Evolutionary conservation across 1,284 basidiomycete species (phyloP).

Genomic region (Cutaneotrichosporon cyanovorans): DNA sequence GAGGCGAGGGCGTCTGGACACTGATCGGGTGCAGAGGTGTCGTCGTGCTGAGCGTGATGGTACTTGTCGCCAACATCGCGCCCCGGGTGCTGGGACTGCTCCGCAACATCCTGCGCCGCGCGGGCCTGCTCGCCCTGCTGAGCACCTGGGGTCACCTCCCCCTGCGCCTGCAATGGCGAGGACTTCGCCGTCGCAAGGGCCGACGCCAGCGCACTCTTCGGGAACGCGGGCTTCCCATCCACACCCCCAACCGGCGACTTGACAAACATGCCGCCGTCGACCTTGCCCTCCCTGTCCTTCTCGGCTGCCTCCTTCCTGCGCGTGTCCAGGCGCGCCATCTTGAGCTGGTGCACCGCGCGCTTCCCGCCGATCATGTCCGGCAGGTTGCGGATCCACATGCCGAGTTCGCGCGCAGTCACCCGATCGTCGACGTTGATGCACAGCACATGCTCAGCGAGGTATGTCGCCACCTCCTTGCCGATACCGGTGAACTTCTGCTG

Average conservation of each 20-base stretch:
- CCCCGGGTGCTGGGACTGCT: too few relatives aligned
- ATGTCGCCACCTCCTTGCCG: conserved; percentile 74
- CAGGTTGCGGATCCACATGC: conserved; percentile 73
- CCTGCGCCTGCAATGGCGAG: background rate
- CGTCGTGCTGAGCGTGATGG: too few relatives aligned
- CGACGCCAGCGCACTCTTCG: conserved; percentile 33
- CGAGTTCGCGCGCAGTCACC: conserved; percentile 74
- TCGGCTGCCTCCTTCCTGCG: conserved; percentile 16
- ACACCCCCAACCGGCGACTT: conserved; percentile 34
- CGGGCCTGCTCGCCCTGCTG: too few relatives aligned
- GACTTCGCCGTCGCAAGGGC: conserved; percentile 12
- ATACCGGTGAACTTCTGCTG: conserved; percentile 87
- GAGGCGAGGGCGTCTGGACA: too few relatives aligned
- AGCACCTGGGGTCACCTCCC: background rate
- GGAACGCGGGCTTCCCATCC: conserved; percentile 8
- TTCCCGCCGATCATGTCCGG: conserved; percentile 58
- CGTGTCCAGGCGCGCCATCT: conserved; percentile 29
- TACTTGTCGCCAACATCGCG: too few relatives aligned
- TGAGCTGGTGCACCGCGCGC: conserved; percentile 36
- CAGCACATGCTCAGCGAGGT: conserved; percentile 78
- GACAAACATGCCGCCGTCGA: conserved; percentile 33
- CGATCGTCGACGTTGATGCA: conserved; percentile 58
- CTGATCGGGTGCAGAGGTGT: too few relatives aligned
- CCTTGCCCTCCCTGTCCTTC: background rate
- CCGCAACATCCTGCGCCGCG: too few relatives aligned